Evolutionary conservation across 1,139 yeast species (phyloP), one percentile per base, ranked within the genome.

Genomic region (Taphrina betulina): DNA sequence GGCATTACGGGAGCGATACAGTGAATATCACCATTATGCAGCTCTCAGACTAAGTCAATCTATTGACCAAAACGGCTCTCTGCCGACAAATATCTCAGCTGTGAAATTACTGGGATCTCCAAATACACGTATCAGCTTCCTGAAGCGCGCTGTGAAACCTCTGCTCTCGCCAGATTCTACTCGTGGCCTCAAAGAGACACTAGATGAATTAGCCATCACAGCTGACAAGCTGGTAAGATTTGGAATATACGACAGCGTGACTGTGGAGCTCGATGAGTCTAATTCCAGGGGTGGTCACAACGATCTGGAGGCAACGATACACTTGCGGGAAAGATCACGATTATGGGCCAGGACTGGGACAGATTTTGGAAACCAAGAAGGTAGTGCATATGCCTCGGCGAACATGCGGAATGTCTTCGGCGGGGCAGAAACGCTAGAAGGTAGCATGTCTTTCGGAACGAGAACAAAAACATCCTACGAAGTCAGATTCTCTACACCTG

Each of bases 301-400:
- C 17, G 61, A 50, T 31, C 44, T 63, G 54, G 40, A 64, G 56
- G 43, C 58, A 26, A 75, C 76, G n/a, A 69, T 85, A 59, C 76
- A 78, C 54, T 63, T 84, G 1, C 60, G 75, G 10, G 94, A 94
- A 0, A 77, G 78, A 1, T 83, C 84, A 62, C 76, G 74, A 62
- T 83, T 85, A 65, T 78, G 78, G 60, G 89, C 94, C 60, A 84
- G 83, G 65, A 86, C 95, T 1, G 96, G 96, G n/a, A 90, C 96
- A 3, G 89, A 85, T 68, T 79, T 90, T 3, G 96, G 96, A 1
- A 90, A 90, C 66, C 95, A 95, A 24, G 96, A 89, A 72, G 97
- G 96, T 26, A 95, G 86, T 67, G 96, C 96, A 1, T 87, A 88
- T 65, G 76, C 88, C 44, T 57, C 66, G 10, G 64, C 64, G 22